These are phyloP conservation scores for Clonostachys rosea DNA, from an alignment of 2,329 filamentous ascomycete species.

Conservation along the genomic window DNA sequence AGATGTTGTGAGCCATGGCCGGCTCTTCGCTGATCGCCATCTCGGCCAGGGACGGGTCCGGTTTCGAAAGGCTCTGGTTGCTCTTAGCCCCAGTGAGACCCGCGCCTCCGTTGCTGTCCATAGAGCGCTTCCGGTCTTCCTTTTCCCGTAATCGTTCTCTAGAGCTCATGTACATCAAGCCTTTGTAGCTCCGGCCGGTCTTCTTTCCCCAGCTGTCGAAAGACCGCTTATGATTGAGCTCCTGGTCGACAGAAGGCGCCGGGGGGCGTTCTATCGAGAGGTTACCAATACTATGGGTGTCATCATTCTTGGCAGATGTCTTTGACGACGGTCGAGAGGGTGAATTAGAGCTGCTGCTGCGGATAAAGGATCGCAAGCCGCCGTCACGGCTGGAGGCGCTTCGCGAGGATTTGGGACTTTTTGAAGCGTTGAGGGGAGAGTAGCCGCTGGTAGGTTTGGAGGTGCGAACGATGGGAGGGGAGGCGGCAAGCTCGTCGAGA, in stretches of 20 bases:
- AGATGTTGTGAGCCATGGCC: slow-evolving; percentile 14
- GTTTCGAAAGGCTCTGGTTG: slow-evolving; percentile 25
- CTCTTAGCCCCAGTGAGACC: not conserved
- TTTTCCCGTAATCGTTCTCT: slow-evolving; percentile 61
- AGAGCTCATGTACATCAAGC: slow-evolving; percentile 70
- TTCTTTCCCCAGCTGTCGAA: slow-evolving; percentile 61
- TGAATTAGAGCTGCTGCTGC: slow-evolving; percentile 29
- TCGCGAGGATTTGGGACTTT: slow-evolving; percentile 44
- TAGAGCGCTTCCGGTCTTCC: slow-evolving; percentile 55
- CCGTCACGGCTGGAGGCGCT: slow-evolving; percentile 41
- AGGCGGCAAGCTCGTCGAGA: slow-evolving; percentile 56
- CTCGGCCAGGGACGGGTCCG: slow-evolving; percentile 47
- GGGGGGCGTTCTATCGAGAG: slow-evolving; percentile 54
- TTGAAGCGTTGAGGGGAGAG: slow-evolving; percentile 64
- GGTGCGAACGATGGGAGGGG: slow-evolving; percentile 72
- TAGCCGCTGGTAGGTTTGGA: slow-evolving; percentile 76
- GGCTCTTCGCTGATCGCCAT: slow-evolving; percentile 53
- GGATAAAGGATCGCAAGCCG: slow-evolving; percentile 56
- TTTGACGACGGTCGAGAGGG: slow-evolving; percentile 54
- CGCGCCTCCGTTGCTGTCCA: slow-evolving; percentile 1
- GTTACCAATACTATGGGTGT: slow-evolving; percentile 59
- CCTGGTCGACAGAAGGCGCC: slow-evolving; percentile 43
- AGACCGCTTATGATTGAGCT: slow-evolving; percentile 48
- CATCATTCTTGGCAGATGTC: slow-evolving; percentile 50
- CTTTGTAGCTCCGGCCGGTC: slow-evolving; percentile 44